Evolutionary conservation across 2,329 filamentous ascomycete species (phyloP), one percentile per base, ranked within the genome.

Genomic region (Beauveria brongniartii): DNA sequence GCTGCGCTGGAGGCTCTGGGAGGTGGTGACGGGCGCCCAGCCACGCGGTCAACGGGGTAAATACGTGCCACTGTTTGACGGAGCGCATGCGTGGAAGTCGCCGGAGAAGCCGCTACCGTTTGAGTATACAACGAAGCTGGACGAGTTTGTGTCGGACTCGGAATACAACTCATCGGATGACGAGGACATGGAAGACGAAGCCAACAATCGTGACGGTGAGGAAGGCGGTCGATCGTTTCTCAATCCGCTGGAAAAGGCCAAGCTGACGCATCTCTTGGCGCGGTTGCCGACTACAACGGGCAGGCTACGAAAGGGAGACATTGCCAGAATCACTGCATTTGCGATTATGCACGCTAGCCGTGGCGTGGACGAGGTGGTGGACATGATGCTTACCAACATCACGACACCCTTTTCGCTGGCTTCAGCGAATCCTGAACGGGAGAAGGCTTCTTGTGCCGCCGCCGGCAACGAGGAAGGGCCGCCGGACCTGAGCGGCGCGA

Each of bases 1-100:
- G 82, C 97, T 97, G 73, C 86, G 94, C 48, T 97, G 91, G 89
- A 85, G 91, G 50, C 70, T 97, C 50, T 97, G 92, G 90, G 87
- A 94, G 67, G 81, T 93, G 9, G 78, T 93, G n/a, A 92, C 89
- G 1, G 86, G 87, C 5, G 80, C 80, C 1, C 77, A 80, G 47
- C 70, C 76, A 3, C 74, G 72, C 18, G 71, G 71, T 16, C 74
- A 76, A 3, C 77, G 79, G 65, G 77, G 76, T 50, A 84, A 80
- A 65, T 85, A 83, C 59, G 66, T 88, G 22, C 81, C 84, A 1
- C 75, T 95, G 0, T 95, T 95, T 63, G 90, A 96, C 67, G 86
- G 85, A 8, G 85, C 86, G 43, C 82, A 90, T 64, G 83, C 85
- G 7, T 97, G 93, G 93, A 83, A 88, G 61, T 80, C 85, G 7